Conservation (phyloP, 2,329 filamentous ascomycete genomes). For the Scortechinia acanthostroma region DNA sequence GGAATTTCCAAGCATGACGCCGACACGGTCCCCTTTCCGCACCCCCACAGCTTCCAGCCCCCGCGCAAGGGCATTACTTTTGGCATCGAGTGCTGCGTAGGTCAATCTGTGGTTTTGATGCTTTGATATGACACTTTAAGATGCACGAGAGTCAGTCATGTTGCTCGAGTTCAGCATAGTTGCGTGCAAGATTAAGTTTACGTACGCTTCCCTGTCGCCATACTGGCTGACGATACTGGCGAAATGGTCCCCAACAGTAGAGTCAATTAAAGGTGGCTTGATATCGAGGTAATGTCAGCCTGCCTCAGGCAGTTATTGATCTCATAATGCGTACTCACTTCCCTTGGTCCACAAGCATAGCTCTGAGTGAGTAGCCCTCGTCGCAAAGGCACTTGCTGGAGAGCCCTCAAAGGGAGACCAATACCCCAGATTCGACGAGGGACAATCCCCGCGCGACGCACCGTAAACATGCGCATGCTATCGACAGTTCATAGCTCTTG, state of each 20-base stretch:
- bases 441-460: not conserved
- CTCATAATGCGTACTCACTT: no score
- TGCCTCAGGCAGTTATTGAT: no score
- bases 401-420: no score
- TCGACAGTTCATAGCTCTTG: no score
- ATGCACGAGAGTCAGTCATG: not conserved
- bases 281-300: no score
- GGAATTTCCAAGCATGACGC: conserved; percentile 1
- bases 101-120: not conserved
- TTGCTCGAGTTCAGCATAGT: not conserved
- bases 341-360: not conserved
- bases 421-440: not conserved
- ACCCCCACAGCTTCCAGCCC: not conserved
- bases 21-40: not conserved
- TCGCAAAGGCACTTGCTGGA: no score
- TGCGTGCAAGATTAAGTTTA: not conserved
- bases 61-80: conserved; percentile 1
- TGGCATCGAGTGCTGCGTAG: not conserved
- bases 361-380: not conserved
- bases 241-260: conserved; percentile 1
- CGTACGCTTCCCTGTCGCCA: not conserved
- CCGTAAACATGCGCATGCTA: no score
- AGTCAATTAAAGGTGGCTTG: not conserved
- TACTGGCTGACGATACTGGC: not conserved
- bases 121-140: not conserved